Percentiles rank a stretch among this genome's conserved stretches.
Conservation (phyloP, 2,329 filamentous ascomycete species). For the Aspergillus jensenii region DNA sequence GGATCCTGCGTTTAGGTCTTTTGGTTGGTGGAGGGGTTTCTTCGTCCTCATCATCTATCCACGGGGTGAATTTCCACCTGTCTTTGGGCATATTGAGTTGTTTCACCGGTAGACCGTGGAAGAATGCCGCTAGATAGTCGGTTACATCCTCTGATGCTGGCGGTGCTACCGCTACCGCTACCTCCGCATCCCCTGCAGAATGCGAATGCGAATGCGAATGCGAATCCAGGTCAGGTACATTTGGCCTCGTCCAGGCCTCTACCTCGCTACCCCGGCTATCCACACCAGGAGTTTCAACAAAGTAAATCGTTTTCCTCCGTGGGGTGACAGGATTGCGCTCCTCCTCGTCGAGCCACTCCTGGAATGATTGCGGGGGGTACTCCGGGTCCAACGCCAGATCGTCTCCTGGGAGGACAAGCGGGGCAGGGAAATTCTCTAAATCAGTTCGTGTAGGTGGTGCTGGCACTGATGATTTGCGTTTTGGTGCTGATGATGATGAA, state of each 20-base stretch:
- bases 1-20: neutral
- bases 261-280: neutral
- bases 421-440: slow-evolving; percentile 53
- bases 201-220: no score
- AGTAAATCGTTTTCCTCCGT: slow-evolving; percentile 53
- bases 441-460: slow-evolving; percentile 3
- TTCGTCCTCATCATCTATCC: slow-evolving; percentile 34
- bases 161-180: slow-evolving; percentile 15
- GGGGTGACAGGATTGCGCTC: slow-evolving; percentile 52
- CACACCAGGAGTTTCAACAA: slow-evolving; percentile 50
- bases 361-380: slow-evolving; percentile 53
- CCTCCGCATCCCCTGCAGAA: neutral
- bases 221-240: no score
- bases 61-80: slow-evolving; percentile 49
- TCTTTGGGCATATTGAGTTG: slow-evolving; percentile 38
- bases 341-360: slow-evolving; percentile 49
- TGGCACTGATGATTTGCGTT: neutral
- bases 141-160: slow-evolving; percentile 31
- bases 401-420: slow-evolving; percentile 61
- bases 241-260: neutral
- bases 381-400: slow-evolving; percentile 57
- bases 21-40: no score
- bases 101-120: slow-evolving; percentile 55
- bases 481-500: neutral
- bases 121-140: slow-evolving; percentile 52